phyloP scores from a whole-genome alignment of 2,329 filamentous ascomycete species.

The Aspergillus sp. region DNA sequence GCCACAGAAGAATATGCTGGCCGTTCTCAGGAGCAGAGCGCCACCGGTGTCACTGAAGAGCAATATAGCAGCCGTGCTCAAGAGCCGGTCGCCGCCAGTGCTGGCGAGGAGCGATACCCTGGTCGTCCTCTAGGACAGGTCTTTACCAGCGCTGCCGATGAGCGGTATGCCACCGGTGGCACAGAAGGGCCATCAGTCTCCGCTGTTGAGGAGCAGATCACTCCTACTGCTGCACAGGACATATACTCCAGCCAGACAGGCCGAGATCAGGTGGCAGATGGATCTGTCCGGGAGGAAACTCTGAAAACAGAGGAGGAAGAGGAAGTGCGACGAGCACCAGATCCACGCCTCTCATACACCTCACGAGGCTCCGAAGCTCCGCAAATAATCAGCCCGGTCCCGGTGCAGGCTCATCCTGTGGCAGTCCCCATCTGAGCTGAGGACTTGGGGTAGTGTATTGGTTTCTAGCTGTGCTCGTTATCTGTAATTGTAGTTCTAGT shows the following conservation, averaged over 20 bases:
- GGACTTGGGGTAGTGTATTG: not conserved
- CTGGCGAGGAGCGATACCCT: no score
- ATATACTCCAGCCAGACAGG: not conserved
- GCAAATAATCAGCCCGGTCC: not conserved
- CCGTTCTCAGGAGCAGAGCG: not conserved
- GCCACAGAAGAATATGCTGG: not conserved
- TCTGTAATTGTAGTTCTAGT: conserved; percentile 1
- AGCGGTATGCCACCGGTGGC: not conserved
- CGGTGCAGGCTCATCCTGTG: conserved; percentile 14
- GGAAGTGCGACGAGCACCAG: not conserved
- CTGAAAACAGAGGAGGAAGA: not conserved
- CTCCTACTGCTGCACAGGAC: not conserved
- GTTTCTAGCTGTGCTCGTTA: not conserved
- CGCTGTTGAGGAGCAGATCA: not conserved
- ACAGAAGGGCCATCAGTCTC: not conserved
- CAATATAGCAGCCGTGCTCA: no score
- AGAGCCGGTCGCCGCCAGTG: no score
- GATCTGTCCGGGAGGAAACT: not conserved
- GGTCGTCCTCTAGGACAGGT: no score
- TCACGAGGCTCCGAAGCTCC: not conserved
- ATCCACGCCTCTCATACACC: not conserved
- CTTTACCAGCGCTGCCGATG: no score
- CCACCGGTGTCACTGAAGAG: not conserved
- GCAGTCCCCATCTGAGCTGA: conserved; percentile 16
- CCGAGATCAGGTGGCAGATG: not conserved